Evolutionary conservation across 768 basidiomycete species (phyloP), one percentile per base, ranked within the genome.

Genomic region (Amanita muscaria): DNA sequence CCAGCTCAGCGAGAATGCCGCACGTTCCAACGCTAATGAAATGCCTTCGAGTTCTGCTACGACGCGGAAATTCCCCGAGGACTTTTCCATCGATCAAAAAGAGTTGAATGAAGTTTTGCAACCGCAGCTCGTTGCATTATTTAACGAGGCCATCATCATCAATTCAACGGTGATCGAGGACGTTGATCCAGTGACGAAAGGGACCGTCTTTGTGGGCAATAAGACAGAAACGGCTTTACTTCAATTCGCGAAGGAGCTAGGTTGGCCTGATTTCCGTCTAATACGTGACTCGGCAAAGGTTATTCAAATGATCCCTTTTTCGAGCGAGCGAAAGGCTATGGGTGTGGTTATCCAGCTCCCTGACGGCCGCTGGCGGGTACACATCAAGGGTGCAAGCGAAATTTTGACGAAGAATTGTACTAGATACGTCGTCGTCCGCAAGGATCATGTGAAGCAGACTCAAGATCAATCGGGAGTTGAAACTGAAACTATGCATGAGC

Each of bases 111-210:
- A 61, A 1, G 67, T 78, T 24, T 69, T 94, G 24, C 69, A 80
- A 0, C 73, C 74, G 0, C 66, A 76, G 22, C 68, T 91, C 9
- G 69, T 65, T 40, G 67, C 69, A 2, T 66, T 94, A 1, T 73
- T 96, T 60, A 94, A 94, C 58, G 79, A 82, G 32, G 78, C 89
- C 3, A 87, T 98, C 51, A 79, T 88, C 14, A 66, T 93, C 61
- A 97, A 97, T 64, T 91, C 90, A 2, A 96, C 93, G 5, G 94
- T 94, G 9, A 97, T 97, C 61, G 85, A 94, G 64, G 89, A 92
- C 54, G 59, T 54, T 23, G 74, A 87, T 53, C 65, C 75, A 9
- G 79, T 77, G 40, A 76, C 73, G 1, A 79, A 75, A 22, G 65
- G 77, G 51, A 46, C 57, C 15, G 61, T 74, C 18, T 92, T 97